Evolutionary conservation across 345 rosid species (phyloP).

Genomic region (Cardiospermum halicacabum): DNA sequence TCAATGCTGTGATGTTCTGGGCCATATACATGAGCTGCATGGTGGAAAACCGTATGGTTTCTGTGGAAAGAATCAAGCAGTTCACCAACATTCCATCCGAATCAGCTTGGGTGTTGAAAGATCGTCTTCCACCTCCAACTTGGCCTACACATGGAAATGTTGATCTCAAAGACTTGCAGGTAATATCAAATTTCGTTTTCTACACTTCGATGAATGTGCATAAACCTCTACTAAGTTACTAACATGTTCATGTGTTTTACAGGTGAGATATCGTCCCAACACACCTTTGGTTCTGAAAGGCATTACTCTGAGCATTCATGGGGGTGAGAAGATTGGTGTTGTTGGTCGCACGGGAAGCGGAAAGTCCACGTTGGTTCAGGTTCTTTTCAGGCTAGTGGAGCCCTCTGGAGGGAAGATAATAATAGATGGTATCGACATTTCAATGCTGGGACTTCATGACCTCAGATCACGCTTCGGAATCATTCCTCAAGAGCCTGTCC

Average conservation of each 20-base stretch:
- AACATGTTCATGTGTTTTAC: constrained; percentile 15
- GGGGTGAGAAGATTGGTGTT: constrained; percentile 87
- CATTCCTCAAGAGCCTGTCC: constrained; percentile 96
- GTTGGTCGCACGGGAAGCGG: constrained; percentile 98
- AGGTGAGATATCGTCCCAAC: constrained; percentile 87
- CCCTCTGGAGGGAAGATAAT: constrained; percentile 76
- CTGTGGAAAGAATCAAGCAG: constrained; percentile 91
- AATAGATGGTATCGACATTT: constrained; percentile 79
- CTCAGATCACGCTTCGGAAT: constrained; percentile 90
- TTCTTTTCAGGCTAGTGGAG: constrained; percentile 84
- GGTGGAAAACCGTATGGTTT: constrained; percentile 89
- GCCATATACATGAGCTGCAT: constrained; percentile 79
- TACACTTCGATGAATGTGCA: too few relatives aligned
- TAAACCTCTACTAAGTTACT: too few relatives aligned
- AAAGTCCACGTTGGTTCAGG: constrained; percentile 88
- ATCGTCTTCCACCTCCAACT: constrained; percentile 52
- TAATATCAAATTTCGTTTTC: too few relatives aligned
- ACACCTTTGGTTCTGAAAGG: constrained; percentile 91
- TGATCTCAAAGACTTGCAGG: constrained; percentile 78
- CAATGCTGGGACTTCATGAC: constrained; percentile 74
- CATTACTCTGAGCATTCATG: constrained; percentile 60
- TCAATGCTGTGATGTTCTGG: constrained; percentile 75
- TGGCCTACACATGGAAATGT: constrained; percentile 81
- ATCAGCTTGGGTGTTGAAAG: constrained; percentile 66
- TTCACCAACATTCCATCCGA: constrained; percentile 76